phyloP scores from a whole-genome alignment of 2,329 filamentous ascomycete genomes.

The Magnaporthales sp. region DNA sequence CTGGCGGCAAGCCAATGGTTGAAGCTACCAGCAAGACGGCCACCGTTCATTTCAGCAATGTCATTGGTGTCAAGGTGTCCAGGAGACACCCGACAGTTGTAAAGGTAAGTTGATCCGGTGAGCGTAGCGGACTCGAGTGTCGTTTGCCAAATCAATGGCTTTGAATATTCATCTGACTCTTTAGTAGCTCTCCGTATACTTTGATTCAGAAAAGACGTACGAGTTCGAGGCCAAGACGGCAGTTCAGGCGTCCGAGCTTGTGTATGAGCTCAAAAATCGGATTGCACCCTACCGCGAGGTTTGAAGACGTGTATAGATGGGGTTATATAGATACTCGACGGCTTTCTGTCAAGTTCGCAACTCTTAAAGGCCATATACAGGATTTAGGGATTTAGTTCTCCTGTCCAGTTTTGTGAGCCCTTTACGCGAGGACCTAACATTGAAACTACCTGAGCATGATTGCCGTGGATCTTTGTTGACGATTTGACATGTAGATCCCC shows the following conservation, averaged over 20 bases:
- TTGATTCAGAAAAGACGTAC: conserved; percentile 71
- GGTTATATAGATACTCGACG: background rate
- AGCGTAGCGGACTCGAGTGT: too few species aligned
- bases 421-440: too few species aligned
- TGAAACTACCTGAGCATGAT: too few species aligned
- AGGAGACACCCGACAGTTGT: conserved; percentile 75
- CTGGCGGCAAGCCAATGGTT: conserved; percentile 55
- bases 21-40: conserved; percentile 63
- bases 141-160: background rate
- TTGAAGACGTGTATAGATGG: conserved; percentile 9
- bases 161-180: background rate
- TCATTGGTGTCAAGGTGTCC: conserved; percentile 74
- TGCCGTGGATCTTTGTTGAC: too few species aligned
- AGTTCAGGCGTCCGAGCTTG: conserved; percentile 70
- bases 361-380: too few species aligned
- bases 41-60: conserved; percentile 73
- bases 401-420: too few species aligned
- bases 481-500: too few species aligned
- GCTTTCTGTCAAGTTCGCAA: background rate
- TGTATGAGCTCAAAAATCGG: conserved; percentile 68
- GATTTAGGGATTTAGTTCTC: too few species aligned
- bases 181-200: conserved; percentile 60
- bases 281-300: conserved; percentile 56
- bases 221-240: conserved; percentile 72
- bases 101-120: conserved; percentile 48